phyloP scores from a whole-genome alignment of 2,329 filamentous ascomycete genomes.

The Ceratocystis ficicola region DNA sequence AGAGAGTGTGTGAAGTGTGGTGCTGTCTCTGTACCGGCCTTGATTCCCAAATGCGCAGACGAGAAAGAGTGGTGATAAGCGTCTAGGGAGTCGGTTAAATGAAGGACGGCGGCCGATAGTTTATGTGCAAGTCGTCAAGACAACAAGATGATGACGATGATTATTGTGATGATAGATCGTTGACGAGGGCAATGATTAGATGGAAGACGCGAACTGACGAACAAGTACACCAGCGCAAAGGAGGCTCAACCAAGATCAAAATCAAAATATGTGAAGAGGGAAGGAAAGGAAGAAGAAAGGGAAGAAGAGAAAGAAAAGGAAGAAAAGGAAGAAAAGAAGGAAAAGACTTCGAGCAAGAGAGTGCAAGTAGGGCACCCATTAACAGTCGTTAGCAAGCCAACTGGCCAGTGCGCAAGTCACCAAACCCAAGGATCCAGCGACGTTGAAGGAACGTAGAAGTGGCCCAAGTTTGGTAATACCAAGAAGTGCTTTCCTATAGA shows the following conservation, averaged over 20 bases:
- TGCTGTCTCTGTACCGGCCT: not conserved
- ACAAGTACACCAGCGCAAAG: not conserved
- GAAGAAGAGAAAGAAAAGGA: not conserved
- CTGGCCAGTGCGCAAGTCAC: not conserved
- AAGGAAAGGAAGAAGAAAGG: not conserved
- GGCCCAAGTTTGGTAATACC: constrained; percentile 6
- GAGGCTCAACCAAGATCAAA: not conserved
- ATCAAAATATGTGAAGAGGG: not conserved
- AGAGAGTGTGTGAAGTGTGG: not conserved
- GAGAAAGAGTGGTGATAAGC: not conserved
- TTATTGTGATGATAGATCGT: not conserved
- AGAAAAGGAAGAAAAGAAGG: not conserved
- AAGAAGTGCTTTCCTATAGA: constrained; percentile 4
- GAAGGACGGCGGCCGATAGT: not conserved
- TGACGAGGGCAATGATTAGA: not conserved
- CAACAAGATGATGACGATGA: not conserved
- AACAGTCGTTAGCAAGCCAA: not conserved
- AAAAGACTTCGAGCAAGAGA: constrained; percentile 1
- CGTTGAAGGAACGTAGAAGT: not conserved
- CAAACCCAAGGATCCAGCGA: not conserved
- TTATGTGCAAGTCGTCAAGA: not conserved
- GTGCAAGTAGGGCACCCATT: not conserved
- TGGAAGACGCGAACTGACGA: not conserved
- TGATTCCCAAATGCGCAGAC: not conserved
- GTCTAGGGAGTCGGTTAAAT: not conserved